phyloP scores from a whole-genome alignment of 176 grass and related monocot genomes.

The Triticum aestivum region DNA sequence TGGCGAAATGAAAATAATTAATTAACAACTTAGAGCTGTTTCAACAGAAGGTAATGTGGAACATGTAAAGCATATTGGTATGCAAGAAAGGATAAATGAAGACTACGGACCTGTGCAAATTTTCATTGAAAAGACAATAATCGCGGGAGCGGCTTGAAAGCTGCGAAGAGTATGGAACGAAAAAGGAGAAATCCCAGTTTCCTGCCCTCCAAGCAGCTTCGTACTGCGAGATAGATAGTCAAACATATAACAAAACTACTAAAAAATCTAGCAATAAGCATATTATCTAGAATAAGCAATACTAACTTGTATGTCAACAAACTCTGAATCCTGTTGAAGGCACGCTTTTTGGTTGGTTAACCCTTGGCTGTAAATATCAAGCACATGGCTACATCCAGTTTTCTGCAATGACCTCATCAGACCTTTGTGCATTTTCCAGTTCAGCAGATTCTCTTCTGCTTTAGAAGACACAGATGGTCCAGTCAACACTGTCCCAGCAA shows the following conservation, averaged over 20 bases:
- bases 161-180: constrained; percentile 43
- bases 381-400: constrained; percentile 93
- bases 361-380: constrained; percentile 89
- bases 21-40: neutral
- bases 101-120: constrained; percentile 72
- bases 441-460: constrained; percentile 43
- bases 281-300: constrained; percentile 18
- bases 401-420: constrained; percentile 95
- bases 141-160: constrained; percentile 36
- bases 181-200: constrained; percentile 98
- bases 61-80: neutral
- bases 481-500: constrained; percentile 28
- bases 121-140: constrained; percentile 76
- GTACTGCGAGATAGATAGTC: constrained; percentile 52
- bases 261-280: neutral
- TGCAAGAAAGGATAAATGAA: constrained; percentile 18
- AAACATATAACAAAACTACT: constrained; percentile 14
- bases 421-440: constrained; percentile 88
- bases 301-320: constrained; percentile 87
- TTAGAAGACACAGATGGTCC: constrained; percentile 43
- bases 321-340: constrained; percentile 74
- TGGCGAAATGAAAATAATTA: neutral
- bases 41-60: neutral
- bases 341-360: constrained; percentile 61
- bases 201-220: constrained; percentile 97